Conservation (phyloP, 2,329 filamentous ascomycete genomes). For the Colletotrichum musae region DNA sequence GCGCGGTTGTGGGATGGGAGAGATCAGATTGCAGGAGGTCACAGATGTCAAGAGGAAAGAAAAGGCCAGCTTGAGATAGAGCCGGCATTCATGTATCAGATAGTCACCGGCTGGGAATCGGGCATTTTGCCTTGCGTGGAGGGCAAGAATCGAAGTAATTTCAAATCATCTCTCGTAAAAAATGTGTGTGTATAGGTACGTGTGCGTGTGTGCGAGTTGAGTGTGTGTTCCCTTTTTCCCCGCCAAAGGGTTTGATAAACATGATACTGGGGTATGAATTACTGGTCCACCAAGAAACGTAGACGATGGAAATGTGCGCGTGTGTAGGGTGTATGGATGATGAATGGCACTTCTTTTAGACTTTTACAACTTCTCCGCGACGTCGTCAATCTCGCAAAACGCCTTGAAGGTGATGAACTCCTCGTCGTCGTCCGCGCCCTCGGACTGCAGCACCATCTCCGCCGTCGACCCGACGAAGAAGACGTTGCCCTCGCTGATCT, state of each 20-base stretch:
- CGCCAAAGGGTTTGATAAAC: not conserved
- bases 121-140: not conserved
- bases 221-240: not conserved
- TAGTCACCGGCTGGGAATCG: not conserved
- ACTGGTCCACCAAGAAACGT: not conserved
- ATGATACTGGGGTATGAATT: slow-evolving; percentile 35
- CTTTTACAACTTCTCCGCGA: slow-evolving; percentile 49
- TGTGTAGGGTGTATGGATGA: not conserved
- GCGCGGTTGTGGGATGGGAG: too few species aligned
- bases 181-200: not conserved
- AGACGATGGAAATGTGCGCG: not conserved
- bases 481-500: slow-evolving; percentile 80
- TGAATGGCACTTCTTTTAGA: not conserved
- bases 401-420: slow-evolving; percentile 92
- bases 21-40: too few species aligned
- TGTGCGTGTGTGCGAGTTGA: not conserved
- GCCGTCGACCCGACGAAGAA: slow-evolving; percentile 92
- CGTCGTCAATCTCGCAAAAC: slow-evolving; percentile 84
- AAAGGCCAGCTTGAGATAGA: slow-evolving; percentile 7
- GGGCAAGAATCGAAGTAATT: slow-evolving; percentile 3
- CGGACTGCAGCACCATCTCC: slow-evolving; percentile 83
- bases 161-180: slow-evolving; percentile 1
- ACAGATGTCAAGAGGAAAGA: not conserved
- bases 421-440: slow-evolving; percentile 72
- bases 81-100: slow-evolving; percentile 1